Evolutionary conservation across 768 basidiomycete species (phyloP).

Genomic region (Tricholoma flavovirens): DNA sequence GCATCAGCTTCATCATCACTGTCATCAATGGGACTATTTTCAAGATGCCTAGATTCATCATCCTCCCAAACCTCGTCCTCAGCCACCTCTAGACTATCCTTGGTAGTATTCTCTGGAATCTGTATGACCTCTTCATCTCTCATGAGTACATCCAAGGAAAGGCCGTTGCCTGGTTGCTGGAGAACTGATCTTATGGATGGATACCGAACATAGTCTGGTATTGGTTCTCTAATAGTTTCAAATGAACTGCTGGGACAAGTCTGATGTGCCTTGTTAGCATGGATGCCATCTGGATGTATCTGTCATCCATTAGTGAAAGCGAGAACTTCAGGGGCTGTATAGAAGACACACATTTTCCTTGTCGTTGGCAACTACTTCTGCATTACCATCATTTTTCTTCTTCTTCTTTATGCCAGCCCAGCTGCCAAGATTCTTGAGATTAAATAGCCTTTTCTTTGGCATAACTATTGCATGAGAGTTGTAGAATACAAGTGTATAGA

Average conservation of each 20-base stretch:
- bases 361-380: neutral
- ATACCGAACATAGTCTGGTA: neutral
- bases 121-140: neutral
- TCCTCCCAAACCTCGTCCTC: neutral
- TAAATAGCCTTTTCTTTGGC: conserved; percentile 2
- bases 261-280: neutral
- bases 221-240: neutral
- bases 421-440: conserved; percentile 5
- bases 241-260: neutral
- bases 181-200: neutral
- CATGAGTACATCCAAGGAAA: neutral
- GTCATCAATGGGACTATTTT: neutral
- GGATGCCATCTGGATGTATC: neutral
- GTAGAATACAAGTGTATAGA: neutral
- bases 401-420: neutral
- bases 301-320: neutral
- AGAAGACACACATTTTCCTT: neutral
- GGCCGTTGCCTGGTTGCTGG: neutral
- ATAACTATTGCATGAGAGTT: neutral
- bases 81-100: neutral
- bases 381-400: neutral
- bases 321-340: neutral
- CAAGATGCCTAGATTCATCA: neutral
- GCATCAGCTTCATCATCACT: neutral
- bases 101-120: neutral